Conservation (phyloP, 2,329 filamentous ascomycete species). For the Diaporthe longicolla region DNA sequence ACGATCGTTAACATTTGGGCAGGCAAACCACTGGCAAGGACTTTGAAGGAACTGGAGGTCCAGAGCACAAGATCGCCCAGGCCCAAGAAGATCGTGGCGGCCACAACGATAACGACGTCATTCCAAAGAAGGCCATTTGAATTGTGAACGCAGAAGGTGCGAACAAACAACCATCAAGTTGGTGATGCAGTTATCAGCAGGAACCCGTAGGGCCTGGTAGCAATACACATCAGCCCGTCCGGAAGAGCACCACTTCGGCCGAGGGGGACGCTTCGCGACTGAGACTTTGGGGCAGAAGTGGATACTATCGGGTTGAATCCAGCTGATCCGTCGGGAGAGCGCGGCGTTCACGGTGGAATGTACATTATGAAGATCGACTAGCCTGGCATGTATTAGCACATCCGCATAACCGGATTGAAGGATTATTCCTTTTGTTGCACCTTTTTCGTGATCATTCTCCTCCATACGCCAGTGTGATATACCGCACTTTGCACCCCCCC, state of each 20-base stretch:
- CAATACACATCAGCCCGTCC: slow-evolving; percentile 60
- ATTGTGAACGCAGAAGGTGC: slow-evolving; percentile 41
- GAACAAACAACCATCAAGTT: slow-evolving; percentile 31
- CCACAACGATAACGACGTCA: slow-evolving; percentile 56
- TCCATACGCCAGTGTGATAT: too few species aligned
- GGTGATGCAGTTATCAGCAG: slow-evolving; percentile 56
- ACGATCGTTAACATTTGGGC: slow-evolving; percentile 39
- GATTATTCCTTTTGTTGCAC: background rate
- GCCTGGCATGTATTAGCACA: slow-evolving; percentile 30
- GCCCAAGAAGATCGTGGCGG: slow-evolving; percentile 52
- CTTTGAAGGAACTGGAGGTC: slow-evolving; percentile 61
- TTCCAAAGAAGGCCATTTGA: slow-evolving; percentile 48
- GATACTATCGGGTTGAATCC: background rate
- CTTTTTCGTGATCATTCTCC: background rate
- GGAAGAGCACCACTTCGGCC: slow-evolving; percentile 57
- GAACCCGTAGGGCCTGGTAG: slow-evolving; percentile 53
- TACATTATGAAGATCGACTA: slow-evolving; percentile 6
- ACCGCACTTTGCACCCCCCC: too few species aligned
- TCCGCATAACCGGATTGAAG: background rate
- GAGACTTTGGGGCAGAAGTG: slow-evolving; percentile 46
- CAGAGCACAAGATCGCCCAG: slow-evolving; percentile 55
- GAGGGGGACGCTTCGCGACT: slow-evolving; percentile 57
- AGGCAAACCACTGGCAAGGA: slow-evolving; percentile 61
- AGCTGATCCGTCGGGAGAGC: background rate
- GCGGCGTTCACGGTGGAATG: slow-evolving; percentile 23